Base-by-base conservation (phyloP, 306 rosid genomes). In the Prinsepia uniflora region DNA sequence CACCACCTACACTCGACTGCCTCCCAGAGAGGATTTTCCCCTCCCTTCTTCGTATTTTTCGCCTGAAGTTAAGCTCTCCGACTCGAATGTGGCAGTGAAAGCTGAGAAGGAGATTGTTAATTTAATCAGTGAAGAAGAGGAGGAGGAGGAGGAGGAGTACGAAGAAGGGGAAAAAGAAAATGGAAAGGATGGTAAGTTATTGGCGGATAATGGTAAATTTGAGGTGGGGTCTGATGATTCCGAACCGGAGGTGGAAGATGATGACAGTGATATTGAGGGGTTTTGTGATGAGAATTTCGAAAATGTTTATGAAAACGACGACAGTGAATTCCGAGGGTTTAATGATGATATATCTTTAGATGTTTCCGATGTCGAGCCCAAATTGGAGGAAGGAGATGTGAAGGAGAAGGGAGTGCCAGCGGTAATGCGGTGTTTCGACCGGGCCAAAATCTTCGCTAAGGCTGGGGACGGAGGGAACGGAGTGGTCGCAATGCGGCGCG, bases 371-470 rank as follows among this genome's bases (percentile, higher is more conserved):
- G 55, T 9, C 1, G 86, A 78, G 36, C 78, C 41, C 11, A 71
- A 71, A 10, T 64, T 43, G 24, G 74, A 70, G 52, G 83, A 56
- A 15, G 83, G 49, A 34, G 82, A 36, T 8, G 81, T 76, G 63
- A 93, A 93, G 84, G 98, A 93, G 82, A 93, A 90, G 67, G 96
- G 97, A 11, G 74, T 90, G 42, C 96, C 97, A 12, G 97, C 98
- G 24, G 96, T 93, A 72, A 93, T 93, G 98, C 81, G 97, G 24
- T 93, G 97, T 58, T 93, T 93, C 60, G 97, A 93, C 79, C 81
- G 98, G 0, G 94, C 98, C 0, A 93, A 88, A 46, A 87, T 93
- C 10, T 90, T 17, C 2, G 94, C 62, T 41, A 90, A 86, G 75
- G 85, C 97, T 0, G 98, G 98, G 42, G 83, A 94, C 41, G 97